Percentiles rank a stretch among this genome's conserved stretches.
These are phyloP conservation scores for Exophiala spinifera DNA, from an alignment of 2,329 filamentous ascomycete species.

Conservation along the genomic window DNA sequence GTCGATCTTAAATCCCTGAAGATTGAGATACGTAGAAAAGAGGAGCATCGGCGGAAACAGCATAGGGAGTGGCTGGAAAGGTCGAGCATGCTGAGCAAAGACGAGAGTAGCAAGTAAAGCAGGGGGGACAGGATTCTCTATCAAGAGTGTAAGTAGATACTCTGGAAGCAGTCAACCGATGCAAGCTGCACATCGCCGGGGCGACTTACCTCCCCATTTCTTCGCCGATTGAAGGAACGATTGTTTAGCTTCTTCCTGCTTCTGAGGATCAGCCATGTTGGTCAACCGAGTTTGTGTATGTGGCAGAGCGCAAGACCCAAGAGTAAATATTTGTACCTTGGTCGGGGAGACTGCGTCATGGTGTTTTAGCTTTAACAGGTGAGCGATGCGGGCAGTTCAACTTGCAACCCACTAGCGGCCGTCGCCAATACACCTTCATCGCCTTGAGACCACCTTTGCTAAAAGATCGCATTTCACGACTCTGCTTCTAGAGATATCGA, in stretches of 20 bases:
- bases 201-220: conserved; percentile 30
- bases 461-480: background rate
- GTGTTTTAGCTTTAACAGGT: background rate
- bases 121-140: conserved; percentile 63
- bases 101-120: conserved; percentile 64
- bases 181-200: conserved; percentile 1
- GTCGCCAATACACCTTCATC: conserved; percentile 9
- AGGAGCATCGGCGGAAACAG: conserved; percentile 64
- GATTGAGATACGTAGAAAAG: conserved; percentile 64
- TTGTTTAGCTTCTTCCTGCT: conserved; percentile 23
- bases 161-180: conserved; percentile 23
- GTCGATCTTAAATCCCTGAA: conserved; percentile 61
- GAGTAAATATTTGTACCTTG: background rate
- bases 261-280: conserved; percentile 21
- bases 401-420: conserved; percentile 9
- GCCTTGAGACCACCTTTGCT: conserved; percentile 22
- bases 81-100: conserved; percentile 63
- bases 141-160: conserved; percentile 24
- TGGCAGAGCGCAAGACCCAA: too few species aligned
- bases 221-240: conserved; percentile 25
- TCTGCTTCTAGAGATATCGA: background rate
- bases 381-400: conserved; percentile 2
- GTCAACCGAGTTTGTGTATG: background rate
- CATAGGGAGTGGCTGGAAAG: conserved; percentile 64
- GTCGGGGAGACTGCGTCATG: background rate